Base-by-base conservation (phyloP, 2,329 filamentous ascomycete genomes). In the Fusarium sulawesiense region DNA sequence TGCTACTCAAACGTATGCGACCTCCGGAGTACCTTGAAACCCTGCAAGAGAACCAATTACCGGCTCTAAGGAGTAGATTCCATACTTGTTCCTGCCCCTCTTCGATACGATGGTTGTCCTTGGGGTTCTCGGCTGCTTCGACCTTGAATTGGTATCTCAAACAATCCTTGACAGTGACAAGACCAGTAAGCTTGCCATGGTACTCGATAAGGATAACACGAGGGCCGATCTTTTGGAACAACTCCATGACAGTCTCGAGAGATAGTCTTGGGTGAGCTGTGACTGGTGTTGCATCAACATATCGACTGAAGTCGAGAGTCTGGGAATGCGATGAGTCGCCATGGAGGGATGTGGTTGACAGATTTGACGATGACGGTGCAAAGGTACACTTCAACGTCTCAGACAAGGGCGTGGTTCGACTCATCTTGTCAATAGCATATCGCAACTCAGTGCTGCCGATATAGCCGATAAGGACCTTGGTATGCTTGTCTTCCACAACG, bases 211-310 rank as follows among this genome's bases (percentile, higher is more conserved):
- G 86, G 51, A 99, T 95, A 8, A 98, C 94, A 2, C 96, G 89
- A 0, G 95, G 96, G 0, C 96, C 96, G 78, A 99, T 97, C 83
- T 98, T 99, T 79, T 95, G 95, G 84, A 99, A 99, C 13, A 99
- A 86, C 77, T 99, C 96, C 94, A 99, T 98, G 32, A 97, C 95
- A 0, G 96, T 99, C 81, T 99, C 96, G 0, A 99, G 88, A 0
- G 95, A 92, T 1, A 98, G 88, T 3, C 93, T 90, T 1, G 96
- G 96, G 76, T 99, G 96, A 2, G 94, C 94, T 0, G 94, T 92
- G 3, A 99, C 88, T 0, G 96, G 96, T 0, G 94, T 97, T 11
- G 91, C 87, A 78, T 99, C 95, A 55, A 97, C 91, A 76, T 95
- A 98, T 49, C 92, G 90, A 73, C 90, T 91, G 72, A 99, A 93